Conservation (phyloP, 768 basidiomycete species). For the Agaricus subrufescens region DNA sequence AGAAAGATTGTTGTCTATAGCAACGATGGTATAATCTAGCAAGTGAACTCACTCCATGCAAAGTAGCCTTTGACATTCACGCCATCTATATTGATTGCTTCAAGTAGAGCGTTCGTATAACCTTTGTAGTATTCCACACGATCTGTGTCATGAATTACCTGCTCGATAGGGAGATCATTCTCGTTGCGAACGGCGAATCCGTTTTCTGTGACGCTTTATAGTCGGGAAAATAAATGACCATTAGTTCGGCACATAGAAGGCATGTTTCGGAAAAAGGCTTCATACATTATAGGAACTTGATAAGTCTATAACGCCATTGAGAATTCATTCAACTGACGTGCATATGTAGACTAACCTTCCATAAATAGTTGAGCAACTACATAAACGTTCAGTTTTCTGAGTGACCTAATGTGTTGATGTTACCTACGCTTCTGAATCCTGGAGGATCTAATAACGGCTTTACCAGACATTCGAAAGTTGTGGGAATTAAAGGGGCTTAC, state of each 20-base stretch:
- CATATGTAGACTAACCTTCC: conserved; percentile 38
- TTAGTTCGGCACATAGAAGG: no score
- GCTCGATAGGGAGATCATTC: conserved; percentile 34
- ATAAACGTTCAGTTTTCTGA: not conserved
- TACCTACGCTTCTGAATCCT: conserved; percentile 52
- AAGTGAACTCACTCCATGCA: conserved; percentile 51
- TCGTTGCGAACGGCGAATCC: conserved; percentile 65
- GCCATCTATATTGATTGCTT: conserved; percentile 51
- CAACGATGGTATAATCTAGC: not conserved
- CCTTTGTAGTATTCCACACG: conserved; percentile 62
- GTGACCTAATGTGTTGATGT: not conserved
- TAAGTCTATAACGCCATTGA: conserved; percentile 22
- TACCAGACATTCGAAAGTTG: not conserved
- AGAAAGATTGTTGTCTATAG: conserved; percentile 15
- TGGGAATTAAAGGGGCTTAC: not conserved
- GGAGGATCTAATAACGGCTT: conserved; percentile 36
- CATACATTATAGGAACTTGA: conserved; percentile 50
- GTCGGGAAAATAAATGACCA: not conserved
- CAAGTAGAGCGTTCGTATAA: conserved; percentile 45
- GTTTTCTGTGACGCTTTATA: conserved; percentile 58
- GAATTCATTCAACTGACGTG: not conserved
- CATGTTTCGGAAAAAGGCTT: not conserved
- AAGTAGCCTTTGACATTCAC: conserved; percentile 59
- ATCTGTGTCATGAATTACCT: conserved; percentile 51
- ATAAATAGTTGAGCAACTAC: conserved; percentile 59